Evolutionary conservation across 2,329 filamentous ascomycete genomes (phyloP), one percentile per base, ranked within the genome.

Genomic region (Verticillium nonalfalfae): DNA sequence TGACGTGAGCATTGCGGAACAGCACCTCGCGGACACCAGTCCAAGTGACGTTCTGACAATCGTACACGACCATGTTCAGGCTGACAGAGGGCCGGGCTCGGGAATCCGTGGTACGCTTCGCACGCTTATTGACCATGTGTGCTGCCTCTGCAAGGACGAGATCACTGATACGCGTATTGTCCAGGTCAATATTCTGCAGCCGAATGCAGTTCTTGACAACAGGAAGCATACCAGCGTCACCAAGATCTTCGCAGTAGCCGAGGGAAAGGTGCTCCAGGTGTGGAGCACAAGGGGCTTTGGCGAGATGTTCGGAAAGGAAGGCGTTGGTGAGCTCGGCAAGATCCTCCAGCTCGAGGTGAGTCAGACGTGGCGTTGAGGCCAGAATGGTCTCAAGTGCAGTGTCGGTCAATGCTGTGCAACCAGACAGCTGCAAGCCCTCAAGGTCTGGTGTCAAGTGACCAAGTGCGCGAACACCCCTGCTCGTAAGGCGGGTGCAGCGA

Each of bases 1-100:
- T 84, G 55, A 91, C 81, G 69, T 93, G 90, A 11, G 91, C 86
- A 70, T 99, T 98, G 66, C 90, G 87, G 14, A 87, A 93, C 2
- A 98, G 80, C 1, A 98, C 85, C 74, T 97, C 92, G 57, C 90
- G 88, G 40, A 97, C 85, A 35, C 94, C 94, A 0, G 91, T 90
- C 94, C 94, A 98, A 1, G 92, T 97, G 3, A 98, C 87, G 68
- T 94, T 91, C 66, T 89, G 86, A 73, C 94, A 98, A 76, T 99
- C 95, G 72, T 95, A 99, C 7, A 94, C 88, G 0, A 93, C 89
- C 66, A 98, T 78, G 54, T 85, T 85, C 1, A 98, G 79, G 7
- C 90, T 90, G 15, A 90, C 73, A 40, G 75, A 74, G 2, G 88
- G 87, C 4, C 74, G 67, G 5, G 73, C 68, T 58, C 72, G 68